Percentiles rank a stretch among this genome's conserved stretches.
Evolutionary conservation across 257 asterid genomes (phyloP).

Genomic region (Solanum arcanum): DNA sequence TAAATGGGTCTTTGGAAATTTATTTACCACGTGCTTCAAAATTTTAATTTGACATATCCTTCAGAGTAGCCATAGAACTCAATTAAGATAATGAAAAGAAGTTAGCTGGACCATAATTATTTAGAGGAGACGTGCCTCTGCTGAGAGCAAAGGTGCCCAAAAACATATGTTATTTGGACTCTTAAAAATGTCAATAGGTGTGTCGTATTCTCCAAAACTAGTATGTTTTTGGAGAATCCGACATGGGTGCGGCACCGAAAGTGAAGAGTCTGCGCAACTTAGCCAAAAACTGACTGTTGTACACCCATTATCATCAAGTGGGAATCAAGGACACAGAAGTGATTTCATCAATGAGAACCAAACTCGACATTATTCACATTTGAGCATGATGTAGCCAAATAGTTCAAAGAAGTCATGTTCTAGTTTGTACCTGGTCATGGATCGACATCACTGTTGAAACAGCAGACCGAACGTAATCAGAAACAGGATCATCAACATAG

Average conservation of each 20-base stretch:
- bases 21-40: not conserved
- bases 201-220: not conserved
- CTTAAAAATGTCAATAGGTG: not conserved
- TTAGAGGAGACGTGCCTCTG: not conserved
- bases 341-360: not conserved
- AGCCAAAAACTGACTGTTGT: not conserved
- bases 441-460: slow-evolving; percentile 73
- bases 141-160: not conserved
- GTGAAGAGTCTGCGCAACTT: not conserved
- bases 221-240: not conserved
- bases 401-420: not conserved
- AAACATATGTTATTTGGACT: not conserved
- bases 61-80: not conserved
- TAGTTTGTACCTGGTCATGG: slow-evolving; percentile 54
- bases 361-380: not conserved
- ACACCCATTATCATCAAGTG: not conserved
- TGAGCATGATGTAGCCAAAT: not conserved
- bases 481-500: slow-evolving; percentile 76
- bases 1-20: not conserved
- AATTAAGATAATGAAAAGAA: not conserved
- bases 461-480: slow-evolving; percentile 72
- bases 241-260: not conserved
- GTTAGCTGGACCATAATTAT: not conserved
- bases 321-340: not conserved
- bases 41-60: not conserved